Percentiles rank a stretch among this genome's conserved stretches.
Conservation (phyloP, 805 yeast species). For the Maudiozyma saulgeensis region DNA sequence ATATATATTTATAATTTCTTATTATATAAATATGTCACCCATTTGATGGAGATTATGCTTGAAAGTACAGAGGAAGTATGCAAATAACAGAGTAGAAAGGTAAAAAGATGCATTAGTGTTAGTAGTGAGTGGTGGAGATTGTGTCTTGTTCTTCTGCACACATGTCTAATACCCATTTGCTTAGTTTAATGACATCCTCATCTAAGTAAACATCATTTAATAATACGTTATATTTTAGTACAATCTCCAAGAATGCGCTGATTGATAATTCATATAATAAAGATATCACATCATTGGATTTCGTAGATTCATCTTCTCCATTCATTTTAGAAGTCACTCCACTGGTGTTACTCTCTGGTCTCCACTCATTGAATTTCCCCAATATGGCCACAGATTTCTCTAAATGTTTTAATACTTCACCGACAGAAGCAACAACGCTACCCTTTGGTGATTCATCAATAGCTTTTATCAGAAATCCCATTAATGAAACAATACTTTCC, state of each 20-base stretch:
- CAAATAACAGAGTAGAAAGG: background rate
- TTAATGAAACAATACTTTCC: slow-evolving; percentile 48
- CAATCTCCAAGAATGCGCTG: slow-evolving; percentile 54
- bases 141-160: slow-evolving; percentile 8
- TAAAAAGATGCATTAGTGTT: background rate
- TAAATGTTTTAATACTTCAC: slow-evolving; percentile 49
- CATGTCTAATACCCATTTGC: slow-evolving; percentile 62
- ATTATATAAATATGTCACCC: background rate
- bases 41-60: no score
- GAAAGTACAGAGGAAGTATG: no score
- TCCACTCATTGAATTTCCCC: slow-evolving; percentile 37
- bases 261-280: slow-evolving; percentile 56
- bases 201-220: slow-evolving; percentile 56
- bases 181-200: slow-evolving; percentile 55
- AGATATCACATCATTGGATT: slow-evolving; percentile 36
- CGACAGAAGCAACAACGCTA: slow-evolving; percentile 43
- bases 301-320: slow-evolving; percentile 8
- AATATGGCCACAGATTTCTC: slow-evolving; percentile 52
- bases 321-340: slow-evolving; percentile 6
- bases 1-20: background rate
- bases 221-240: slow-evolving; percentile 51
- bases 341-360: slow-evolving; percentile 6
- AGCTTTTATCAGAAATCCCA: slow-evolving; percentile 43
- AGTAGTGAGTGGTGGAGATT: background rate
- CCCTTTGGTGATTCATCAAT: slow-evolving; percentile 54